Evolutionary conservation across 495 filamentous ascomycete genomes (phyloP), one percentile per base, ranked within the genome.

Genomic region (Hypomontagnella submonticulosa): DNA sequence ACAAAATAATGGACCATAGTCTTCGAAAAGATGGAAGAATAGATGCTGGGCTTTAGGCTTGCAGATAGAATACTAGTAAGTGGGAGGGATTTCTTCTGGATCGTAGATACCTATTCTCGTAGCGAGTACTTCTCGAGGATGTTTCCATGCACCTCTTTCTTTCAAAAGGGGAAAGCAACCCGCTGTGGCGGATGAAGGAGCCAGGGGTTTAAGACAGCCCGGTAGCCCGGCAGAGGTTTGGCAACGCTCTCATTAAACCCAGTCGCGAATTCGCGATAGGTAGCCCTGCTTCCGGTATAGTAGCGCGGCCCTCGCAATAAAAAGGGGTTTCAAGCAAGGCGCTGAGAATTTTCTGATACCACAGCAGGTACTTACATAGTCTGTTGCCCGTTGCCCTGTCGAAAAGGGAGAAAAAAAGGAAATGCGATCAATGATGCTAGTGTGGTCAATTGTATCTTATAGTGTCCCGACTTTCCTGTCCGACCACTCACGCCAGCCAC

Each of bases 101-200:
- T 27, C 42, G 46, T 57, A 19, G 40, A 55, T 38, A 38, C 27
- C 10, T 49, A 23, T 32, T 47, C 27, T 27, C 23, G 23, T 27
- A 32, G 18, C 23, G 44, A 40, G 36, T 33, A 44, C 42, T 54
- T 40, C 18, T 68, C 16, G 15, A 23, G 20, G 54, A 41, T 50
- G 12, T 42, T 46, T 42, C 41, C 44, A 32, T 57, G 53, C 36
- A 46, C 18, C 47, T 47, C 47, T 36, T 36, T 53, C 10, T 50
- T 43, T 60, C 65, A 16, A 68, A 67, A 63, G 32, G 48, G 59
- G 65, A 63, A 63, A 54, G 37, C 19, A 62, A 50, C 44, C 65
- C 59, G 65, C 50, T 30, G 42, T 51, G 38, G 50, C 50, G 49
- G 37, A 56, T 50, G 58, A 41, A 42, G n/a, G 16, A 40, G 12